A percentile compares a stretch with the other conserved stretches of the same genome.
Conservation (phyloP, 2,329 filamentous ascomycete species). For the Arthroderma sp. region DNA sequence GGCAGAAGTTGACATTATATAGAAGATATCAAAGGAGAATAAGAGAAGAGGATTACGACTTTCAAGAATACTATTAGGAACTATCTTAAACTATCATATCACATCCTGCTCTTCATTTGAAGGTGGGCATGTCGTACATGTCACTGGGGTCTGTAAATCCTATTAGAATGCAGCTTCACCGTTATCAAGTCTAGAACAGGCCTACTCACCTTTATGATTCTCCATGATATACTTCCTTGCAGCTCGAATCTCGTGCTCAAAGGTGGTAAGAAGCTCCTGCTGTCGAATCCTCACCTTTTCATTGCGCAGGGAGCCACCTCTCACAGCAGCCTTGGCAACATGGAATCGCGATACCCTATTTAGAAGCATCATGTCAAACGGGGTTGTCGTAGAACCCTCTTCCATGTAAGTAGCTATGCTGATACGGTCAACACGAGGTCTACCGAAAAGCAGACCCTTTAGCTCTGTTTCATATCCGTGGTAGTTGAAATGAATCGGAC, state of each 20-base stretch:
- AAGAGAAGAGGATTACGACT: not conserved
- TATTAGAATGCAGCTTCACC: not conserved
- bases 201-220: constrained; percentile 40
- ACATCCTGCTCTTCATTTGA: constrained; percentile 17
- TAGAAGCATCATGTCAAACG: constrained; percentile 57
- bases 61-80: not conserved
- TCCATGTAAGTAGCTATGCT: constrained; percentile 50
- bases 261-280: constrained; percentile 37
- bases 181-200: not conserved
- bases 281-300: constrained; percentile 36
- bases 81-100: not conserved
- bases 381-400: constrained; percentile 55
- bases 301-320: constrained; percentile 38
- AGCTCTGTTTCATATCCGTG: constrained; percentile 53
- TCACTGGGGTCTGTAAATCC: constrained; percentile 38
- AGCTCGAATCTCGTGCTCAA: constrained; percentile 40
- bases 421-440: constrained; percentile 41
- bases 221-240: constrained; percentile 42
- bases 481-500: constrained; percentile 52
- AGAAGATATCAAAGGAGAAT: not conserved
- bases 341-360: constrained; percentile 51
- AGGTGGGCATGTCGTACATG: constrained; percentile 40
- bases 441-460: constrained; percentile 49
- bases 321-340: constrained; percentile 44
- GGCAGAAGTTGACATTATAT: not conserved